Evolutionary conservation across 2,329 filamentous ascomycete species (phyloP).

Genomic region (Pseudohalonectria lignicola): DNA sequence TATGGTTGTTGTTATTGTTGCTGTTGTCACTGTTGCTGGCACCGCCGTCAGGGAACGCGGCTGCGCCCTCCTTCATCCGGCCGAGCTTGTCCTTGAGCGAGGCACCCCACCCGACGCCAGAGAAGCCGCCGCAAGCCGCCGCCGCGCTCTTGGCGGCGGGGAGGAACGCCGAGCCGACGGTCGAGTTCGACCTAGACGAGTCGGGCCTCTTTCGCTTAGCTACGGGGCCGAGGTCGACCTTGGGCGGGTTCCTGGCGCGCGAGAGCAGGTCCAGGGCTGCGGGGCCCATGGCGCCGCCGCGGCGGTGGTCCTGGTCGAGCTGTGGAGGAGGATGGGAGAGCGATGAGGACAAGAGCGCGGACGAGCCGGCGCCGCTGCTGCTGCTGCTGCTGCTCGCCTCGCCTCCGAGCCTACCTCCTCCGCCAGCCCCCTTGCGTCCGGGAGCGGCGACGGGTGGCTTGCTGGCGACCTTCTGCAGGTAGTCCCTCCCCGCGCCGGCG

Average conservation of each 20-base stretch:
- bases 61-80: slow-evolving; percentile 47
- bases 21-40: too few species aligned
- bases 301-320: slow-evolving; percentile 8
- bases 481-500: slow-evolving; percentile 57
- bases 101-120: slow-evolving; percentile 41
- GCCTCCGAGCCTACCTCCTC: background rate
- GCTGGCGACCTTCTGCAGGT: slow-evolving; percentile 34
- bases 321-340: too few species aligned
- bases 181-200: slow-evolving; percentile 28
- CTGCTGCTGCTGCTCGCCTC: background rate
- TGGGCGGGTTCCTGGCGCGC: slow-evolving; percentile 18
- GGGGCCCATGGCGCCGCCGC: slow-evolving; percentile 25
- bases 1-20: too few species aligned
- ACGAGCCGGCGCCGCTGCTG: background rate
- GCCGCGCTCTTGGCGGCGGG: slow-evolving; percentile 3
- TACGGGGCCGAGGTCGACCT: slow-evolving; percentile 45
- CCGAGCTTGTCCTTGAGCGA: slow-evolving; percentile 43
- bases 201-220: slow-evolving; percentile 51
- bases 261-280: slow-evolving; percentile 29
- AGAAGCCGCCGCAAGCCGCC: slow-evolving; percentile 8
- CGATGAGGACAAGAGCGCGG: background rate
- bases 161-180: slow-evolving; percentile 8
- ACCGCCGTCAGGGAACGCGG: background rate
- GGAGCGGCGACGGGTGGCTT: background rate
- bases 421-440: too few species aligned